Conservation (phyloP, 345 rosid species). For the rapeseed (Brassica napus) region Da-Ae NC_063449.1:5988001-5988500, state of each 20-base stretch:
- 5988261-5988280: not conserved
- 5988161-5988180: not conserved
- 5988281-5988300: not conserved
- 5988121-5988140: not conserved
- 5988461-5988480: not conserved
- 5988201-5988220: not conserved
- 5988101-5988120: not conserved
- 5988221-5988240: not conserved
- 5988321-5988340: slow-evolving; percentile 1
- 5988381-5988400: not conserved
- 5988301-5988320: not conserved
- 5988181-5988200: not conserved
- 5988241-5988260: not conserved
- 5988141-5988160: not conserved
- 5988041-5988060: not conserved
- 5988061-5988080: not conserved
- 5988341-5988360: not conserved
- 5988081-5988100: not conserved
- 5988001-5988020: not conserved
- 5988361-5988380: not conserved
- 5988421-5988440: not conserved
- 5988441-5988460: not conserved
- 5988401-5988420: not conserved
- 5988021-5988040: not conserved
- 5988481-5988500: not conserved